Evolutionary conservation across 2,329 filamentous ascomycete species (phyloP).

Genomic region (Fusarium secorum): DNA sequence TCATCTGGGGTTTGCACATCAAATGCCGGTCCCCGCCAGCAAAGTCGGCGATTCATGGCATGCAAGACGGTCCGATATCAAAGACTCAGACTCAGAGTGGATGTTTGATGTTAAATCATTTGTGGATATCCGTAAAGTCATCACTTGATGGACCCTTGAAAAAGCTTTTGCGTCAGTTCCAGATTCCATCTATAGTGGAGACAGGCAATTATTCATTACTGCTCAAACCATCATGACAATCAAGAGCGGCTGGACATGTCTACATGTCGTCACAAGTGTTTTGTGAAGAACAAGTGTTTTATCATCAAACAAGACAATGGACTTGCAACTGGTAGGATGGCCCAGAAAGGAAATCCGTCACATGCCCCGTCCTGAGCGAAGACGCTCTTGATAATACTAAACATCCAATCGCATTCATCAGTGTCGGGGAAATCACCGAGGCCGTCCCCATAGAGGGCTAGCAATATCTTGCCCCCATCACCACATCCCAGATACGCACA

Average conservation of each 20-base stretch:
- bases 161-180: constrained; percentile 8
- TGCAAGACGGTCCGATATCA: constrained; percentile 34
- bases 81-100: constrained; percentile 5
- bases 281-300: neutral
- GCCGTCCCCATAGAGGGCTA: neutral
- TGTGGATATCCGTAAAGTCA: constrained; percentile 17
- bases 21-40: constrained; percentile 12
- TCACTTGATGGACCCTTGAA: constrained; percentile 14
- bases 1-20: constrained; percentile 10
- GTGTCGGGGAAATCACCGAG: neutral
- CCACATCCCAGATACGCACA: constrained; percentile 3
- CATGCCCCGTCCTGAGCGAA: neutral
- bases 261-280: neutral
- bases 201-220: neutral
- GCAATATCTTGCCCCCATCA: neutral
- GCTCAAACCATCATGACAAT: neutral
- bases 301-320: neutral
- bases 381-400: neutral
- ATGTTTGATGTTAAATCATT: constrained; percentile 20
- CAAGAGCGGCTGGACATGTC: neutral
- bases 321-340: neutral
- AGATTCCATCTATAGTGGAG: constrained; percentile 2
- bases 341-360: neutral
- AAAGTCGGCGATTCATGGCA: constrained; percentile 12
- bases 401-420: neutral